Evolutionary conservation across 2,329 filamentous ascomycete species (phyloP), one percentile per base, ranked within the genome.

Genomic region (Onygenales sp.): DNA sequence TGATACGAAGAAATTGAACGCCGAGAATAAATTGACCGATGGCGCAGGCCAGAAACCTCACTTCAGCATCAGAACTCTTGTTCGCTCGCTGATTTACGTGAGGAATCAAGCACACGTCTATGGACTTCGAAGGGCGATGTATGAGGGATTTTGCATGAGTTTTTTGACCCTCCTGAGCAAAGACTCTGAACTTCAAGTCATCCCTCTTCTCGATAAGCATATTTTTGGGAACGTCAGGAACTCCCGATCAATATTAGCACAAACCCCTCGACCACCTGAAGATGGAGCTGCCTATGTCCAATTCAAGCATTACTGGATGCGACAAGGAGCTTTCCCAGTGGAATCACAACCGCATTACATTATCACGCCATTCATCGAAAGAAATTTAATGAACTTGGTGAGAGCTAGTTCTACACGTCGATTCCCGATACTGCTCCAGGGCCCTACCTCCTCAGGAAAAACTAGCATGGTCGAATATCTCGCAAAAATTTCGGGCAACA

Each of bases 401-500:
- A 82, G 94, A 64, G 94, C 93, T 2, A 90, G 90, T 13, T 97
- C 92, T 0, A 98, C 92, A 4, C 78, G 90, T 38, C 83, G 87
- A 48, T 98, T 95, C 67, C 94, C 93, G 0, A 89, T 99, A 48
- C 78, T 99, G 8, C 87, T 99, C 17, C 93, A 99, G 69, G 93
- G 93, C 3, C 93, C 94, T 10, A 99, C 93, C 0, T 98, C 94
- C 5, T 88, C 92, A 10, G 93, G 93, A 59, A 99, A 99, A 72
- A 99, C 93, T 0, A 97, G 92, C 70, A 98, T 99, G 93, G 95
- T 98, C 43, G 92, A 97, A 70, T 96, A 95, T 66, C 79, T 99
- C 39, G 92, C 94, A n/a, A 93, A 95, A 64, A 86, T 88, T 53
- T 97, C 90, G 33, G 93, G 94, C 3, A 95, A 99, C 67, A 93